phyloP scores from a whole-genome alignment of 352 stramenopile species.

The Globisporangium solare region DNA sequence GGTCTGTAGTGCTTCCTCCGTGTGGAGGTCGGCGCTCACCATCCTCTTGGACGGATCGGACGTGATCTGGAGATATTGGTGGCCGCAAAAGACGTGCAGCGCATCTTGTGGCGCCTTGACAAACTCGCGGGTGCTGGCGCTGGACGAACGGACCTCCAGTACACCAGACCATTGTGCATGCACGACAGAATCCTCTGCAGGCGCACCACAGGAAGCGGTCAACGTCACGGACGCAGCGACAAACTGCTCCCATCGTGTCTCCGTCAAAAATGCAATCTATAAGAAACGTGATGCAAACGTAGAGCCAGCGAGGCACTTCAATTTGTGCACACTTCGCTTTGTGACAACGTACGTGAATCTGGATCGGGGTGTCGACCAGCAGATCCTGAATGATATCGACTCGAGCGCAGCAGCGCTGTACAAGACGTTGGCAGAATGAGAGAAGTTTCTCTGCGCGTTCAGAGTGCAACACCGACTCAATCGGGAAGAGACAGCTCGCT shows the following conservation, averaged over 20 bases:
- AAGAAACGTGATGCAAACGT: background rate
- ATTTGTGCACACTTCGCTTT: background rate
- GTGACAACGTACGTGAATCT: slow-evolving; percentile 44
- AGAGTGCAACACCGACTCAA: slow-evolving; percentile 2
- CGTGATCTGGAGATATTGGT: slow-evolving; percentile 2
- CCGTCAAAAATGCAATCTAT: slow-evolving; percentile 54
- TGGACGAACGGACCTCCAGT: slow-evolving; percentile 51
- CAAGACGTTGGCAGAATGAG: slow-evolving; percentile 31
- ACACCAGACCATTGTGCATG: slow-evolving; percentile 24
- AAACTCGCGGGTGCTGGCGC: slow-evolving; percentile 37
- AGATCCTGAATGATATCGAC: slow-evolving; percentile 39
- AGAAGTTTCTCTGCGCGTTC: slow-evolving; percentile 11
- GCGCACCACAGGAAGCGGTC: background rate
- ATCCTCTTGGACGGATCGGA: background rate
- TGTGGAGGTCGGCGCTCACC: background rate
- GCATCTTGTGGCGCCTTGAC: slow-evolving; percentile 33
- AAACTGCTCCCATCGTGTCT: slow-evolving; percentile 58
- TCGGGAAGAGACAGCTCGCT: slow-evolving; percentile 8
- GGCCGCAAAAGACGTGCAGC: slow-evolving; percentile 31
- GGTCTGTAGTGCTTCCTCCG: background rate
- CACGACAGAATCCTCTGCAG: background rate
- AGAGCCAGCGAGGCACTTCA: background rate
- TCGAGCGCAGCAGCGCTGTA: slow-evolving; percentile 26
- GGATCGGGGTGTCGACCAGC: slow-evolving; percentile 47
- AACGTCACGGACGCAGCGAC: slow-evolving; percentile 46